Evolutionary conservation across 495 filamentous ascomycete species (phyloP), one percentile per base, ranked within the genome.

Genomic region (Ramalina intermedia): DNA sequence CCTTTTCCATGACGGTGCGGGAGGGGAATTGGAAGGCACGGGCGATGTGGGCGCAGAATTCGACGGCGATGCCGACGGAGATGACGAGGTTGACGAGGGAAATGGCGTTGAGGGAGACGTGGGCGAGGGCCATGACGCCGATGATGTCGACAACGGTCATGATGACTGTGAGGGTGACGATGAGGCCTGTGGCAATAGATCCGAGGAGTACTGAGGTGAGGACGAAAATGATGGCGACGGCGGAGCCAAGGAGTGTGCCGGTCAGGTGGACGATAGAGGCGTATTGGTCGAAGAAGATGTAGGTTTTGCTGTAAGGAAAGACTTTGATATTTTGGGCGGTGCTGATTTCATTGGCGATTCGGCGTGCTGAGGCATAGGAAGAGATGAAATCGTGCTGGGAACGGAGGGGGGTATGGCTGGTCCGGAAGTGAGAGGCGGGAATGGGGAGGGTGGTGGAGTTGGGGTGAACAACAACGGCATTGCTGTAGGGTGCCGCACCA

Each of bases 231-330:
- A 89, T 83, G 23, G 71, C 85, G 18, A 95, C 69, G 0, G 87
- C 91, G 5, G 83, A 82, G 35, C 86, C 80, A 47, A 98, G 72
- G 7, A 98, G 75, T 1, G 82, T 74, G 5, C 74, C 79, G 0
- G 91, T 85, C 4, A 96, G 74, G 23, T 66, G 71, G 29, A 91
- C 79, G 54, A 98, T 96, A 49, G 76, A 74, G 2, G 84, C 73
- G 63, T 98, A 98, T 61, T 96, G 91, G 66, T 98, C 90, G 61
- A 98, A 96, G 75, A 96, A 98, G 56, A 98, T 88, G 68, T 98
- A 98, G 61, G 91, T 89, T 55, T 96, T 82, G 38, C 82, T 86
- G 63, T 98, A 98, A 0, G 91, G 89, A 73, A 96, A 98, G 45
- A 96, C 79, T 21, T 82, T 73, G 40, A 86, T 77, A 8, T 74